Evolutionary conservation across 2,329 filamentous ascomycete genomes (phyloP).

Genomic region (Aureobasidium sp.): DNA sequence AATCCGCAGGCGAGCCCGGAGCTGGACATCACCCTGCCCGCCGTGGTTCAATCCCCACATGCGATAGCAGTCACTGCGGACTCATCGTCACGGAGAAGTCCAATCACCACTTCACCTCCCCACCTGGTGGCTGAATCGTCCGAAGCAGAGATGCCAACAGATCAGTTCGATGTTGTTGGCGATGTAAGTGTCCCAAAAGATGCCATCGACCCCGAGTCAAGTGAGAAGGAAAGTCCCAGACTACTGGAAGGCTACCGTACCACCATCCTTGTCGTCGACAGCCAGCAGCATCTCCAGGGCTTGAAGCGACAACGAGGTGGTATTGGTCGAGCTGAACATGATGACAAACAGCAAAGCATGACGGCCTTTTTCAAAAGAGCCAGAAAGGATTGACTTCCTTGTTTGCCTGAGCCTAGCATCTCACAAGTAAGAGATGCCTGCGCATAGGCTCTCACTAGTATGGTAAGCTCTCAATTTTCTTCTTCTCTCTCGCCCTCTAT

Average conservation of each 20-base stretch:
- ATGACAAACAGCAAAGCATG: slow-evolving; percentile 66
- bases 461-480: slow-evolving; percentile 22
- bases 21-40: not conserved
- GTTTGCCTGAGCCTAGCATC: not conserved
- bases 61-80: not conserved
- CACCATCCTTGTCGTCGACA: slow-evolving; percentile 56
- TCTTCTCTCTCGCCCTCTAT: slow-evolving; percentile 18
- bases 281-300: slow-evolving; percentile 59
- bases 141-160: not conserved
- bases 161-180: not conserved
- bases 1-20: not conserved
- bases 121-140: not conserved
- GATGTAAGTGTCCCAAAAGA: slow-evolving; percentile 1
- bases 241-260: slow-evolving; percentile 34
- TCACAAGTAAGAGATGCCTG: not conserved
- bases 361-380: slow-evolving; percentile 66
- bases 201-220: not conserved
- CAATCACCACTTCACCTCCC: not conserved
- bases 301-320: slow-evolving; percentile 74
- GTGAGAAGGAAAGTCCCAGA: not conserved
- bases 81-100: not conserved
- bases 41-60: not conserved
- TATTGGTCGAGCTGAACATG: slow-evolving; percentile 68
- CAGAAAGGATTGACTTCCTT: slow-evolving; percentile 29
- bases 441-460: not conserved